Conservation (phyloP, 305 asterid genomes). For the Fraxinus dipetala region DNA sequence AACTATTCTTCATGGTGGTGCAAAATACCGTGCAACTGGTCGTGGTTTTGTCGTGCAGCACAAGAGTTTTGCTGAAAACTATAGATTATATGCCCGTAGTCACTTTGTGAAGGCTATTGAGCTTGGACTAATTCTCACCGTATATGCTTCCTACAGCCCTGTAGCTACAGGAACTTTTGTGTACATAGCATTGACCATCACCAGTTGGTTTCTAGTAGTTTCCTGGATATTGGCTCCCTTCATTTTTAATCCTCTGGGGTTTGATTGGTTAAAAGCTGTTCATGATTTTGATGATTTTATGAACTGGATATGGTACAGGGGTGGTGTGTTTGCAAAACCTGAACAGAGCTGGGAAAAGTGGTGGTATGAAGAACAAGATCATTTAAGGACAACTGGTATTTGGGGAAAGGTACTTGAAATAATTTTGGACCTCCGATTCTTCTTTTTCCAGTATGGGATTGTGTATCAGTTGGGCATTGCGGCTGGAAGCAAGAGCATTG, state of each 20-base stretch:
- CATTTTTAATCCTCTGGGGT: constrained; percentile 60
- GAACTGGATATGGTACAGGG: constrained; percentile 64
- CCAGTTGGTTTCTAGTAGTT: constrained; percentile 66
- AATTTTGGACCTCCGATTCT: constrained; percentile 55
- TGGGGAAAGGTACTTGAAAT: constrained; percentile 57
- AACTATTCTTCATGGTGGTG: constrained; percentile 50
- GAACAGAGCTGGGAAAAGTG: constrained; percentile 71
- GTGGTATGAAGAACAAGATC: constrained; percentile 74
- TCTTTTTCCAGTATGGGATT: constrained; percentile 68
- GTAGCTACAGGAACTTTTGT: constrained; percentile 45
- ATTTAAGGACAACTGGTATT: constrained; percentile 57
- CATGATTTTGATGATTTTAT: constrained; percentile 62
- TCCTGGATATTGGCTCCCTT: constrained; percentile 65
- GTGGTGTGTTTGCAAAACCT: constrained; percentile 57
- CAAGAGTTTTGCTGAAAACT: constrained; percentile 47
- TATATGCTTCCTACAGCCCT: constrained; percentile 48
- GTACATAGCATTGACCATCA: constrained; percentile 51
- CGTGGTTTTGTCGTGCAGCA: constrained; percentile 59
- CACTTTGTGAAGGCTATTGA: constrained; percentile 58
- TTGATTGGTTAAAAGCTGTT: constrained; percentile 66
- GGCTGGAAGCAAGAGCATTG: constrained; percentile 51
- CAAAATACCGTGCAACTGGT: constrained; percentile 51
- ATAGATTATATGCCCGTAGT: constrained; percentile 48
- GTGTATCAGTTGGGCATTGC: constrained; percentile 62
- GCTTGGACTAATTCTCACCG: constrained; percentile 44